Evolutionary conservation across 1,284 basidiomycete species (phyloP), one percentile per base, ranked within the genome.

Genomic region (Laetiporus sulphureus): DNA sequence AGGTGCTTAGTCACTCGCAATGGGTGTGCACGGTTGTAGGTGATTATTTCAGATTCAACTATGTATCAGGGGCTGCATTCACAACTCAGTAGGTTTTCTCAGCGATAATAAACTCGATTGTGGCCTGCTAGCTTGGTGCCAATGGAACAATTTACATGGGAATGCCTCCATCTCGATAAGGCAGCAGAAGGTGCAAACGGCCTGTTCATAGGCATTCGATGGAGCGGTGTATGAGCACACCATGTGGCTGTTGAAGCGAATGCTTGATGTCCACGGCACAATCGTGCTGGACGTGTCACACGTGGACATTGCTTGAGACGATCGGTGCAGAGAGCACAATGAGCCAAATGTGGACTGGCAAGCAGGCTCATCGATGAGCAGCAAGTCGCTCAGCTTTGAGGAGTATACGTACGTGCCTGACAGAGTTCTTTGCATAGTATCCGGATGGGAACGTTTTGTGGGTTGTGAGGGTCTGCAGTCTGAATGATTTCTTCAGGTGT

Each of bases 111-210:
- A n/a, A n/a, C n/a, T n/a, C n/a, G n/a, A n/a, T n/a, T n/a, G n/a
- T n/a, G n/a, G n/a, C n/a, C n/a, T n/a, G n/a, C n/a, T n/a, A n/a
- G n/a, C n/a, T n/a, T n/a, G n/a, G n/a, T n/a, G n/a, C n/a, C 47
- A 41, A 96, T 96, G 89, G 93, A 96, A 61, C 79, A 89, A 52
- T 97, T 97, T 58, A 94, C 90, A 37, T 79, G 93, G 36, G 91
- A 97, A 63, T 95, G 92, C 55, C 73, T 97, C 31, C 92, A 96
- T 60, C 88, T 94, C 53, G 91, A 96, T 57, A 79, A 73, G 42
- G 74, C 81, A 45, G 62, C 66, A 7, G 64, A 70, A 38, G 51
- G 49, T 15, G 56, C 59, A 15, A 56, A 56, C 29, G 47, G 51
- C 22, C 48, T 55, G 23, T 53, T 57, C 36, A 55, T 57, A 12